Conservation (phyloP, 129 eudicot genomes). For the Rutidosis leptorrhynchoides region DNA sequence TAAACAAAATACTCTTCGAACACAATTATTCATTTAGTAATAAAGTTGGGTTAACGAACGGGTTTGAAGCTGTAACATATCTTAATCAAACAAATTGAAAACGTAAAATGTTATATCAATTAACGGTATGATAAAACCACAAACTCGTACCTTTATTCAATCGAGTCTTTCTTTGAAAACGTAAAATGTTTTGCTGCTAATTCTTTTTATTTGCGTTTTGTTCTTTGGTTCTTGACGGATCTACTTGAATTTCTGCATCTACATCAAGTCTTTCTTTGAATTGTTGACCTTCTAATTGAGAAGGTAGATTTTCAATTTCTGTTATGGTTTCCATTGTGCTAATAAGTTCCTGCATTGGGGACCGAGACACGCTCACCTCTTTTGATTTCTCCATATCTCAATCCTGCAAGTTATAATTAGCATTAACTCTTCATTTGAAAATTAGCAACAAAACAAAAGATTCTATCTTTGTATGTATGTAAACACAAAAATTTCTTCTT, state of each 20-base stretch:
- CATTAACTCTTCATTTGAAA: conserved; percentile 4
- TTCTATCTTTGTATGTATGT: conserved; percentile 4
- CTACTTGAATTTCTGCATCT: conserved; percentile 17
- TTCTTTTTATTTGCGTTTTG: conserved; percentile 11
- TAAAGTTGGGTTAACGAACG: too few species aligned
- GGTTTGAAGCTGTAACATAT: too few species aligned
- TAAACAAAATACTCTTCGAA: too few species aligned
- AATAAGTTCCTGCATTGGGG: conserved; percentile 10
- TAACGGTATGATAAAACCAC: too few species aligned
- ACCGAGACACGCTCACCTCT: conserved; percentile 3
- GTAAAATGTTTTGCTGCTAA: too few species aligned
- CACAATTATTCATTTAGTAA: too few species aligned
- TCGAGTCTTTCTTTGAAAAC: too few species aligned
- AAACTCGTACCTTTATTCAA: too few species aligned
- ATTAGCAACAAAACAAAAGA: not conserved
- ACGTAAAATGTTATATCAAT: too few species aligned
- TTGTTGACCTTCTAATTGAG: conserved; percentile 11
- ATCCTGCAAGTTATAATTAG: conserved; percentile 26
- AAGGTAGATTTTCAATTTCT: conserved; percentile 16
- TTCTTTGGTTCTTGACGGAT: conserved; percentile 14
- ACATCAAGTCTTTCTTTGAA: not conserved
- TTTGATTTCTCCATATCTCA: not conserved
- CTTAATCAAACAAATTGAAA: too few species aligned
- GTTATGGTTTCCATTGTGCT: not conserved
- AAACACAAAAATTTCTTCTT: conserved; percentile 11